Percentiles rank a stretch among this genome's conserved stretches.
These are phyloP conservation scores for Eimeria acervulina DNA, from an alignment of 169 alveolate species.

Conservation along the genomic window DNA sequence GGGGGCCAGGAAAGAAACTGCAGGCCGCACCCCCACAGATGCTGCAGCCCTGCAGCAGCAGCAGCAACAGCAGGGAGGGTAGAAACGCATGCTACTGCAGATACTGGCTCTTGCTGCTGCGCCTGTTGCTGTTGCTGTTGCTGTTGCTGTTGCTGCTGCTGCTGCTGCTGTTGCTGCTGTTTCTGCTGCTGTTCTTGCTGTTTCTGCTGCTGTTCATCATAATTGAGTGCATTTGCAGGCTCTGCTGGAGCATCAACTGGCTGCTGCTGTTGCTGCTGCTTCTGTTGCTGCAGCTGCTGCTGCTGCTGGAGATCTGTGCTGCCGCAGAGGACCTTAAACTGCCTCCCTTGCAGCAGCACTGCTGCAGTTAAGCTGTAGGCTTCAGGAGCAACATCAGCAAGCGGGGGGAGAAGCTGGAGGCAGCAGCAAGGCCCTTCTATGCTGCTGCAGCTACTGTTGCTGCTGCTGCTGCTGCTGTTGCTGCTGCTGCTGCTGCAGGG, in stretches of 20 bases:
- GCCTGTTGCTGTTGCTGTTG: conserved; percentile 17
- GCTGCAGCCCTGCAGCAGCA: conserved; percentile 73
- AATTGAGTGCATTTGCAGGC: neutral
- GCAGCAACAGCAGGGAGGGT: conserved; percentile 39
- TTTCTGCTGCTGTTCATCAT: conserved; percentile 13
- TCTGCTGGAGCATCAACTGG: too few species aligned
- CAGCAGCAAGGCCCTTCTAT: conserved; percentile 8
- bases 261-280: conserved; percentile 23
- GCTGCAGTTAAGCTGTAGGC: neutral
- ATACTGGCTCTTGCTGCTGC: neutral
- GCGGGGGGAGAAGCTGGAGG: conserved; percentile 28
- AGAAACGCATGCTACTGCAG: neutral
- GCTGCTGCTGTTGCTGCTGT: neutral
- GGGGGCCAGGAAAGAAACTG: conserved; percentile 9
- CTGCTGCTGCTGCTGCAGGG: neutral
- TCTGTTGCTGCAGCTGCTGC: conserved; percentile 29
- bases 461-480: neutral
- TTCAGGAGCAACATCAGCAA: neutral
- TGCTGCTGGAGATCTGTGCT: conserved; percentile 16
- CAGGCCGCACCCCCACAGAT: conserved; percentile 32
- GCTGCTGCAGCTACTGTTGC: conserved; percentile 36
- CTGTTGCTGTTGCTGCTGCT: neutral
- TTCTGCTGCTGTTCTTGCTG: neutral
- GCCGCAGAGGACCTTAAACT: neutral
- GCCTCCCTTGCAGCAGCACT: neutral